Conservation (phyloP, 2,329 filamentous ascomycete genomes). For the Pyrenophora tritici-repentis region DNA sequence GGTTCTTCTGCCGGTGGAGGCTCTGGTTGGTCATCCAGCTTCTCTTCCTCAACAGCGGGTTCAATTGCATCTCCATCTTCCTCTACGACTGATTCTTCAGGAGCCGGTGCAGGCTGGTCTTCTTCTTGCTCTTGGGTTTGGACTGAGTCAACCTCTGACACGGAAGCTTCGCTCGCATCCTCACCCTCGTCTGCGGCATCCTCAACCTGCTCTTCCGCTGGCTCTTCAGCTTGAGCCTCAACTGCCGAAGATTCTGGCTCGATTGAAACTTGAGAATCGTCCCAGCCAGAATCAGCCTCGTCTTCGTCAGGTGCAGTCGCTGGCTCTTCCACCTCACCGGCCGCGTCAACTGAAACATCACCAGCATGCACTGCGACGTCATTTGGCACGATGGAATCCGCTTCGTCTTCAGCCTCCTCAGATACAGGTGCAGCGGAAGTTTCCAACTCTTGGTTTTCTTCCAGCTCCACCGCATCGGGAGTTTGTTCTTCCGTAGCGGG, state of each 20-base stretch:
- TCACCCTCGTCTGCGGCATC: background rate
- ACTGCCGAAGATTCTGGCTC: background rate
- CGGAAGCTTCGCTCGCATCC: background rate
- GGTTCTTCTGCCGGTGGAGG: background rate
- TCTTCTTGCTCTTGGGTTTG: background rate
- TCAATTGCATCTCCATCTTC: background rate
- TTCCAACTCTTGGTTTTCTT: constrained; percentile 5
- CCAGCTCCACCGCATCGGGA: background rate
- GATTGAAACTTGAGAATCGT: background rate
- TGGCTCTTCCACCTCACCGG: background rate
- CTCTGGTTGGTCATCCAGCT: background rate
- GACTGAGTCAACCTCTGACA: background rate
- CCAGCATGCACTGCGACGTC: background rate
- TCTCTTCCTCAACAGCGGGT: background rate
- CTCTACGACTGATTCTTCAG: background rate
- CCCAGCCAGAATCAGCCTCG: background rate
- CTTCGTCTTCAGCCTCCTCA: constrained; percentile 1
- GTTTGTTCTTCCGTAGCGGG: constrained; percentile 2
- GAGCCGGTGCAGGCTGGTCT: background rate
- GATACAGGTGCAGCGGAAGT: background rate
- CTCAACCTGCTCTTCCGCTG: constrained; percentile 2
- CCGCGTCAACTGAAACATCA: background rate
- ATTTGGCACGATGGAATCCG: background rate
- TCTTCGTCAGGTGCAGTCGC: background rate
- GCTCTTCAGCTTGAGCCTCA: background rate